Evolutionary conservation across 805 yeast genomes (phyloP), one percentile per base, ranked within the genome.

Genomic region (Myxozyma vanderwaltii): DNA sequence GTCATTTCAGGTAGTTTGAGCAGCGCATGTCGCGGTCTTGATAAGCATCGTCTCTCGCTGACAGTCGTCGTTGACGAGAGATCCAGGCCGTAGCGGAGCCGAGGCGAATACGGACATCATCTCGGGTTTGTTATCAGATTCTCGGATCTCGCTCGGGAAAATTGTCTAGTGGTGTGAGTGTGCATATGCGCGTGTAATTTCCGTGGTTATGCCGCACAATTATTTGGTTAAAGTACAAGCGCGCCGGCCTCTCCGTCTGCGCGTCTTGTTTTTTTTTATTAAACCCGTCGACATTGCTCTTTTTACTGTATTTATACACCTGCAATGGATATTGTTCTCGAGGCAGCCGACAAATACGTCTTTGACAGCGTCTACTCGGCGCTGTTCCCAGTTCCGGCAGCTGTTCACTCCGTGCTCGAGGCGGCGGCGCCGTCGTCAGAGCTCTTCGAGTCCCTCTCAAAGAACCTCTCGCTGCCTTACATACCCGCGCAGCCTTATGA

Each of bases 241-340:
- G 33, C 33, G 33, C 10, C n/a, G n/a, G n/a, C n/a, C 33, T 29
- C 10, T 29, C 10, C 33, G 10, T 29, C 33, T 29, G 41, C 41
- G 15, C 26, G 23, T 6, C 51, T 13, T 15, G 8, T n/a, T 27
- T 19, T 27, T 12, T 8, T 46, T 13, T 17, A 24, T 13, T 21
- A 24, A 3, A 35, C 52, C 19, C 26, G n/a, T n/a, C 39, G 40
- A 4, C 2, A 8, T 31, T 23, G 5, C 17, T 19, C 17, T 10
- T 51, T 35, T 21, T 13, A 21, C 29, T 7, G 38, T 10, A 23
- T 50, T 39, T 13, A 13, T n/a, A 36, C 15, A 13, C 29, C 6
- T 17, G 29, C 13, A 31, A 92, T 94, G 99, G 99, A 94, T 86
- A 77, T 94, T 70, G 91, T 90, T 24, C 80, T 94, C 53, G 99